Evolutionary conservation across 2,329 filamentous ascomycete species (phyloP).

Genomic region (Epichloe uncinata): DNA sequence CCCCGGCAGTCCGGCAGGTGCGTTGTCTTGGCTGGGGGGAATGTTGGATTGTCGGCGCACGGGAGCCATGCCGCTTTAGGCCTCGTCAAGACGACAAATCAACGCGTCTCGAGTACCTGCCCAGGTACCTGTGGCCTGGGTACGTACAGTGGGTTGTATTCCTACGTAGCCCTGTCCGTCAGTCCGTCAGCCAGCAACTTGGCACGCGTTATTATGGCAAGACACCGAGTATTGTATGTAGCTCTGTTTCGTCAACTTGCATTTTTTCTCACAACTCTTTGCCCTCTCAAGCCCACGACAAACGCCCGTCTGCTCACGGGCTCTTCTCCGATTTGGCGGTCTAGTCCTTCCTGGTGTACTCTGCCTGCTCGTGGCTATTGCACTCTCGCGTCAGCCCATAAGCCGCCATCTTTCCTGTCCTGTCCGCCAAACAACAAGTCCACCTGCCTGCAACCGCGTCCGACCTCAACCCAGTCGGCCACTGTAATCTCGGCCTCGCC

Average conservation of each 20-base stretch:
- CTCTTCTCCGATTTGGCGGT: neutral
- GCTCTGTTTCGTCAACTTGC: neutral
- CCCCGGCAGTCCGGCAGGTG: too few species aligned
- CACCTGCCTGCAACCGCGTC: neutral
- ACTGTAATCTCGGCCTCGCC: neutral
- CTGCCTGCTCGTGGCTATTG: neutral
- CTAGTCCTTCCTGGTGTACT: neutral
- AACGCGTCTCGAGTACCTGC: too few species aligned
- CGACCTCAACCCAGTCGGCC: neutral
- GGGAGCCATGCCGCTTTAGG: conserved; percentile 2
- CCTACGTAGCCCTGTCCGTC: neutral
- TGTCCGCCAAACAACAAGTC: neutral
- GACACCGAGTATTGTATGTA: too few species aligned
- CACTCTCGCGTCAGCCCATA: neutral
- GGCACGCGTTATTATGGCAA: neutral
- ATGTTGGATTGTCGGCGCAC: conserved; percentile 2
- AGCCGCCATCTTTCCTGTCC: neutral
- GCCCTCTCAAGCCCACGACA: too few species aligned
- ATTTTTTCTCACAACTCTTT: neutral
- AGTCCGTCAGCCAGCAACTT: neutral
- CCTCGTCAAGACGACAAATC: too few species aligned
- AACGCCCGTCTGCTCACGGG: too few species aligned
- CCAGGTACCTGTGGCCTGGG: neutral
- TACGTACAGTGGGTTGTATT: neutral
- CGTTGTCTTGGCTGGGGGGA: neutral